Percentiles rank a stretch among this genome's conserved stretches.
phyloP scores from a whole-genome alignment of 2,329 filamentous ascomycete genomes.

The Clarireedia hainanense region DNA sequence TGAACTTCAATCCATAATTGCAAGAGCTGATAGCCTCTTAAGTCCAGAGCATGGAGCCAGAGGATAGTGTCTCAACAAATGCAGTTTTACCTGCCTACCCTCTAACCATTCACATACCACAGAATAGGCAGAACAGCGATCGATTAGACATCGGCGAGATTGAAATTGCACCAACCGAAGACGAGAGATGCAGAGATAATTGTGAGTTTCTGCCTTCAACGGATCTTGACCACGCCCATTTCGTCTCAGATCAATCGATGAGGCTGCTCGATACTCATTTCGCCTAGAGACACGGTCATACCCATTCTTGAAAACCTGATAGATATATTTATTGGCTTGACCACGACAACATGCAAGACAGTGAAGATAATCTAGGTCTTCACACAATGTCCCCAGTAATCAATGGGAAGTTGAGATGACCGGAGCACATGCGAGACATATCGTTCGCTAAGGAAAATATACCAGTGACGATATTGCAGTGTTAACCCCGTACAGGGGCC shows the following conservation, averaged over 20 bases:
- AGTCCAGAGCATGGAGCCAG: too few species aligned
- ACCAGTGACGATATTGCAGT: constrained; percentile 56
- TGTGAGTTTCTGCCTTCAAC: too few species aligned
- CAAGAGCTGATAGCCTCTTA: too few species aligned
- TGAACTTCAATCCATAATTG: too few species aligned
- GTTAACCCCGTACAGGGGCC: constrained; percentile 57
- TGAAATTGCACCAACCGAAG: constrained; percentile 27
- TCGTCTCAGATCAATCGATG: too few species aligned
- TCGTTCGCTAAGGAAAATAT: constrained; percentile 58
- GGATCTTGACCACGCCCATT: too few species aligned
- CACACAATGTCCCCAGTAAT: constrained; percentile 33
- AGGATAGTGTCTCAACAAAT: too few species aligned
- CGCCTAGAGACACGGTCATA: too few species aligned
- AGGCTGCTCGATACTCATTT: too few species aligned
- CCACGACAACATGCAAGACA: constrained; percentile 20
- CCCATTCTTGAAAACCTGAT: neutral
- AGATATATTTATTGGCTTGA: constrained; percentile 22
- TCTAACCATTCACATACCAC: too few species aligned
- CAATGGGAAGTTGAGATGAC: constrained; percentile 57
- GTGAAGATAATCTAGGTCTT: neutral
- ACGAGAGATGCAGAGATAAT: constrained; percentile 16
- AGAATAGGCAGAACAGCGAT: too few species aligned
- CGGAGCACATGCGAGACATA: constrained; percentile 52
- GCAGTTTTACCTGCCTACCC: too few species aligned
- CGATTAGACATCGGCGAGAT: constrained; percentile 27